Conservation (phyloP, 192 early-diverging fungal genomes). For the Phlyctochytrium bullatum region DNA sequence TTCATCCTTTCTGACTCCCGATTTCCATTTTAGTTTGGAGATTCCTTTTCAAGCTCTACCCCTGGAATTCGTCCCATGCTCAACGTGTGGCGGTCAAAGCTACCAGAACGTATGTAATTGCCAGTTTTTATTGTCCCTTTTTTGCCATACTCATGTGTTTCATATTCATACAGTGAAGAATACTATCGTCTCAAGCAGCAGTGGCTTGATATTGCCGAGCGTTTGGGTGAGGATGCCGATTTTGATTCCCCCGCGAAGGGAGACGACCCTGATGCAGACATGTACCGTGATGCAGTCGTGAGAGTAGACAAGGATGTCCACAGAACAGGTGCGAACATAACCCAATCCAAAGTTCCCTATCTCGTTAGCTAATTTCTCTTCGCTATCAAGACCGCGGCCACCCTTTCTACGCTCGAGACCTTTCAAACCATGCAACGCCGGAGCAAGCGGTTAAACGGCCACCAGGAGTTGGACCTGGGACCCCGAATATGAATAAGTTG, state of each 20-base stretch:
- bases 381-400: constrained; percentile 74
- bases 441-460: constrained; percentile 48
- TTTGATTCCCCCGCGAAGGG: background rate
- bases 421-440: constrained; percentile 39
- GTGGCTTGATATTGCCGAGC: constrained; percentile 44
- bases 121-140: too few relatives aligned
- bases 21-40: constrained; percentile 66
- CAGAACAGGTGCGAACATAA: constrained; percentile 13
- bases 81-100: constrained; percentile 54
- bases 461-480: constrained; percentile 50
- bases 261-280: constrained; percentile 16
- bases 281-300: constrained; percentile 19
- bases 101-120: constrained; percentile 46
- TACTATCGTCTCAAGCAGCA: constrained; percentile 41
- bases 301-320: constrained; percentile 28
- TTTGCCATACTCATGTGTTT: background rate
- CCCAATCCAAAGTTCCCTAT: background rate
- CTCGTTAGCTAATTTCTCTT: too few relatives aligned
- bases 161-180: constrained; percentile 7
- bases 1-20: background rate
- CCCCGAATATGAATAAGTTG: constrained; percentile 75
- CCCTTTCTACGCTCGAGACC: constrained; percentile 62
- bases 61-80: constrained; percentile 76
- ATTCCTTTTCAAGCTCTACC: constrained; percentile 80
- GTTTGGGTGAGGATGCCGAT: constrained; percentile 8